phyloP scores from a whole-genome alignment of 805 yeast species.

The Hanseniaspora meyeri region DNA sequence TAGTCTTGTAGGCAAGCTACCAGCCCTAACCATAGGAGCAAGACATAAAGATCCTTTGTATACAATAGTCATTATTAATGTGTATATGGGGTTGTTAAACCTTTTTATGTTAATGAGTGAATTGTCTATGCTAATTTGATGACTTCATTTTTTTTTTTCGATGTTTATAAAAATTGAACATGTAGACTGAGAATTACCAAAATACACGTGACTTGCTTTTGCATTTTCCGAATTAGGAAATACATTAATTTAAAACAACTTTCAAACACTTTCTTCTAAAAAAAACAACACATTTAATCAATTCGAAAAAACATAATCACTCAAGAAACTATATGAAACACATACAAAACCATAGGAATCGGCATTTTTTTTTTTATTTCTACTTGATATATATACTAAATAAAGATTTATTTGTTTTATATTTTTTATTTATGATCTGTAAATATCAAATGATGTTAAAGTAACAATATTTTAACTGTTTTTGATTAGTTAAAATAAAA shows the following conservation, averaged over 20 bases:
- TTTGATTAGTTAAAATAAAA: background rate
- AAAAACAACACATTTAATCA: background rate
- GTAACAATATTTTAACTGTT: background rate
- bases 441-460: background rate
- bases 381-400: too few relatives aligned
- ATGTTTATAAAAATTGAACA: background rate
- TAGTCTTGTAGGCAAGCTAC: conserved; percentile 83
- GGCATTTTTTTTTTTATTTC: too few relatives aligned
- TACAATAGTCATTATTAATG: conserved; percentile 37
- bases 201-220: background rate
- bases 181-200: background rate
- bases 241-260: background rate
- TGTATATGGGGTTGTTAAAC: background rate
- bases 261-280: background rate
- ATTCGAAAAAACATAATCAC: background rate
- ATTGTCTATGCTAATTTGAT: background rate
- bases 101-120: background rate
- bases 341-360: background rate
- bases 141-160: background rate
- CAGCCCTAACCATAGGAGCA: conserved; percentile 95
- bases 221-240: too few relatives aligned
- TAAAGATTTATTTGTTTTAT: too few relatives aligned
- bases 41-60: conserved; percentile 69
- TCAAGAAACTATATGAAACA: background rate
- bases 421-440: too few relatives aligned